Percentiles rank a stretch among this genome's conserved stretches.
phyloP scores from a whole-genome alignment of 169 alveolate species.

The Theileria annulata region DNA sequence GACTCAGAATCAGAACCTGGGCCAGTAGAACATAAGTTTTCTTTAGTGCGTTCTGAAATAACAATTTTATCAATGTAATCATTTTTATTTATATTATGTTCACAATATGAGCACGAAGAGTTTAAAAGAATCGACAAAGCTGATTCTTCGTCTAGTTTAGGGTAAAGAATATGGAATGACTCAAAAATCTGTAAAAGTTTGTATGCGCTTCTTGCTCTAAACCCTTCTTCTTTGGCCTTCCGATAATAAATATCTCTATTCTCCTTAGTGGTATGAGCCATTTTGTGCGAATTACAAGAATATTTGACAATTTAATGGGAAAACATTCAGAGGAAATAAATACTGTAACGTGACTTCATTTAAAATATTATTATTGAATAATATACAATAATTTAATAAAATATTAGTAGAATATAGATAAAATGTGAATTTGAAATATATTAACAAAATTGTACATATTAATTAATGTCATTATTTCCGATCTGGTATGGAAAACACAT shows the following conservation, averaged over 20 bases:
- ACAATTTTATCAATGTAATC: neutral
- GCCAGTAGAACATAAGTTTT: no score
- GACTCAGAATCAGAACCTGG: neutral
- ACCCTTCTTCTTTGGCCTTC: constrained; percentile 96
- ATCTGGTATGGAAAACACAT: constrained; percentile 52
- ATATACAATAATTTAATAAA: neutral
- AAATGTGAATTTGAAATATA: neutral
- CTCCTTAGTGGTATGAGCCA: constrained; percentile 91
- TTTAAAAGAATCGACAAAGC: constrained; percentile 8
- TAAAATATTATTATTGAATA: neutral
- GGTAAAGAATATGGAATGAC: constrained; percentile 80
- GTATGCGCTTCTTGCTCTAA: constrained; percentile 96
- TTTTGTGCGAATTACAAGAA: constrained; percentile 25
- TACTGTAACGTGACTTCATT: neutral
- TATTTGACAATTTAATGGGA: neutral
- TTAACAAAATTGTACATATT: neutral
- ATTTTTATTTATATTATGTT: constrained; percentile 9
- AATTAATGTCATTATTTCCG: neutral
- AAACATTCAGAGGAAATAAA: neutral
- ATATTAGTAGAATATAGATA: neutral
- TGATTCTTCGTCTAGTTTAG: constrained; percentile 40
- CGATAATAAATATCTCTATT: constrained; percentile 95
- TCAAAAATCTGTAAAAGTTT: constrained; percentile 93
- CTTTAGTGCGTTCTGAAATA: neutral
- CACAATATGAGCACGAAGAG: neutral